Conservation (phyloP, 2,329 filamentous ascomycete species). For the Fonsecaea erecta region DNA sequence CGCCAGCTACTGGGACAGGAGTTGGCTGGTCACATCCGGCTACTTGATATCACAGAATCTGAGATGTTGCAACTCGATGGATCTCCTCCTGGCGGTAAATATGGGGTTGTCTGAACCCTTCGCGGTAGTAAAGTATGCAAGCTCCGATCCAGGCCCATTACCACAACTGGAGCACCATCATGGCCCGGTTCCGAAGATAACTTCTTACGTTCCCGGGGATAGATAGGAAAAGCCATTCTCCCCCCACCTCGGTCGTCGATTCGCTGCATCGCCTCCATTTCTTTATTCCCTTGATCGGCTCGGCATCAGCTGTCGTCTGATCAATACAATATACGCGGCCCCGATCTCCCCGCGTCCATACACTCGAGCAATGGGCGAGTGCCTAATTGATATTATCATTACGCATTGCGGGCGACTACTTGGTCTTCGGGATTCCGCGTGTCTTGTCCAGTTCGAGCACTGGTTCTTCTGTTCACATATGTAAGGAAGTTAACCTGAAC, state of each 20-base stretch:
- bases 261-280: background rate
- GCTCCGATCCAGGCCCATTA: background rate
- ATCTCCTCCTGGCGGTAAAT: background rate
- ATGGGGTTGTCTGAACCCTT: background rate
- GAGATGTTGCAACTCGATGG: background rate
- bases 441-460: background rate
- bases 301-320: background rate
- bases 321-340: background rate
- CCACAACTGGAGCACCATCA: background rate
- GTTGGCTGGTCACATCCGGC: no score
- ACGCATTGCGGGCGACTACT: background rate
- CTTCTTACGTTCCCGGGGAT: background rate
- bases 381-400: background rate
- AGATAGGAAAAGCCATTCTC: conserved; percentile 4
- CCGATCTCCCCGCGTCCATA: background rate
- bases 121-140: background rate
- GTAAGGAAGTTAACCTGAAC: background rate
- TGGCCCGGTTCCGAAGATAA: background rate
- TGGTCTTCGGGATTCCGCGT: background rate
- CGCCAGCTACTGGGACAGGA: no score
- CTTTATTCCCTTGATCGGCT: background rate
- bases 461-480: background rate
- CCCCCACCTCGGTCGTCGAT: background rate
- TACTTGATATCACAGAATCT: background rate
- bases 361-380: background rate